These are phyloP conservation scores for Epichloe uncinata DNA, from an alignment of 2,329 filamentous ascomycete genomes.

Conservation along the genomic window DNA sequence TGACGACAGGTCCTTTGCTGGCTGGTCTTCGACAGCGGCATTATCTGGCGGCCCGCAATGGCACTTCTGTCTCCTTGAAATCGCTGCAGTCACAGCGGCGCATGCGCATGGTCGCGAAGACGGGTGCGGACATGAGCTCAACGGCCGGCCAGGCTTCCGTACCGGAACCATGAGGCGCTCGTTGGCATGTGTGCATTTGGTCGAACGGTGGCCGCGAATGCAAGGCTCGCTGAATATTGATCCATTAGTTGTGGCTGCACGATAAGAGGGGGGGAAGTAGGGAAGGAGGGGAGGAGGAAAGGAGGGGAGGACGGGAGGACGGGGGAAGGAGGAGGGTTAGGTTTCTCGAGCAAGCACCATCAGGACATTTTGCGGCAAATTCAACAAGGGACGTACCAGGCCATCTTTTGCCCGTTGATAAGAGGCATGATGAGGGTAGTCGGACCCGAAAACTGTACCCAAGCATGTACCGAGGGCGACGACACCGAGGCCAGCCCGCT, in stretches of 20 bases:
- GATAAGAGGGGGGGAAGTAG: not conserved
- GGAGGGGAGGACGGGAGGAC: not conserved
- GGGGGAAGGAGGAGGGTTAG: too few relatives aligned
- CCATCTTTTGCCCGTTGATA: constrained; percentile 59
- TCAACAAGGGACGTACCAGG: constrained; percentile 42
- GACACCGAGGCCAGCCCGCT: not conserved
- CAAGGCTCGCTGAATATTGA: constrained; percentile 48
- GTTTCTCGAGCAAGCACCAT: too few relatives aligned
- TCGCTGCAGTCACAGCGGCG: constrained; percentile 49
- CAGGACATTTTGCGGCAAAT: not conserved
- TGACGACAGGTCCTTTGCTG: constrained; percentile 13
- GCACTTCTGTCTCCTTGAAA: constrained; percentile 45
- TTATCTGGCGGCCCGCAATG: constrained; percentile 29
- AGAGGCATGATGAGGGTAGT: constrained; percentile 41
- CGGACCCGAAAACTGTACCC: not conserved
- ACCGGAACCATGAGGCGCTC: constrained; percentile 59
- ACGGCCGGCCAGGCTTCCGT: constrained; percentile 55
- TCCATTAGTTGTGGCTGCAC: not conserved
- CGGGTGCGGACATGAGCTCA: constrained; percentile 57
- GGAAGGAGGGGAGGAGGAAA: not conserved
- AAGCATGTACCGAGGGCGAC: not conserved
- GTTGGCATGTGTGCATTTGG: constrained; percentile 56
- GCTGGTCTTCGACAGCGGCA: constrained; percentile 10
- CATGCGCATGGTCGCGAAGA: constrained; percentile 48
- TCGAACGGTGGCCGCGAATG: constrained; percentile 63